Evolutionary conservation across 2,329 filamentous ascomycete species (phyloP).

Genomic region (Calonectria pauciramosa): DNA sequence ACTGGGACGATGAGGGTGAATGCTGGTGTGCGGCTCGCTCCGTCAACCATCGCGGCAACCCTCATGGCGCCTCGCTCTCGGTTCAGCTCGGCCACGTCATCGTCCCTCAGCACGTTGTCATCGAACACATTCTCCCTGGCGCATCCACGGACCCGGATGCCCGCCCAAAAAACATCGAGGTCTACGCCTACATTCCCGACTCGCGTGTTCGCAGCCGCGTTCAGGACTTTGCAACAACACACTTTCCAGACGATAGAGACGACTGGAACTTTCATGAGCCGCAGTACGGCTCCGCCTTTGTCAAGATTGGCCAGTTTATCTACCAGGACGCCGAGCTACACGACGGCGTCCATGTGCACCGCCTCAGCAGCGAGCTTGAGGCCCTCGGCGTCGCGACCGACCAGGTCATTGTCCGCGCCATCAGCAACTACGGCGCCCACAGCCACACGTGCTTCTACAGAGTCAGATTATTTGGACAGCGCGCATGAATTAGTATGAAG

Average conservation of each 20-base stretch:
- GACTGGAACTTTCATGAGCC: slow-evolving; percentile 48
- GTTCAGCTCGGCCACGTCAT: slow-evolving; percentile 72
- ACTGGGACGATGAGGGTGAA: slow-evolving; percentile 85
- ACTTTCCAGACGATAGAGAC: slow-evolving; percentile 53
- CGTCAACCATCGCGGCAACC: slow-evolving; percentile 55
- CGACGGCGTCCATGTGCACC: slow-evolving; percentile 66
- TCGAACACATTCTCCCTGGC: slow-evolving; percentile 78
- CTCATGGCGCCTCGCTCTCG: slow-evolving; percentile 73
- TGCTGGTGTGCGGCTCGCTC: slow-evolving; percentile 82
- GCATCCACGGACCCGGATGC: slow-evolving; percentile 73
- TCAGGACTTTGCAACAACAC: slow-evolving; percentile 57
- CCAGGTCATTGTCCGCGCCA: slow-evolving; percentile 67
- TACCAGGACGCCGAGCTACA: slow-evolving; percentile 62
- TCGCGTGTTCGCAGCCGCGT: slow-evolving; percentile 55
- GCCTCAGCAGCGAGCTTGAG: slow-evolving; percentile 64
- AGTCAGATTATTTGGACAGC: slow-evolving; percentile 66
- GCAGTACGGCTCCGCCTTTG: slow-evolving; percentile 56
- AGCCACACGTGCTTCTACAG: slow-evolving; percentile 77
- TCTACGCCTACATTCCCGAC: slow-evolving; percentile 74
- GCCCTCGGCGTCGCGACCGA: slow-evolving; percentile 63
- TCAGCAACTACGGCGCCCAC: slow-evolving; percentile 69
- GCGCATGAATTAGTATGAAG: not conserved
- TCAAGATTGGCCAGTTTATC: slow-evolving; percentile 70
- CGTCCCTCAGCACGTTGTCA: slow-evolving; percentile 76
- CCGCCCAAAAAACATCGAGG: slow-evolving; percentile 77